A percentile compares a stretch with the other conserved stretches of the same genome.
These are phyloP conservation scores for Aspergillus bertholletiae DNA, from an alignment of 495 filamentous ascomycete species.

Conservation along the genomic window DNA sequence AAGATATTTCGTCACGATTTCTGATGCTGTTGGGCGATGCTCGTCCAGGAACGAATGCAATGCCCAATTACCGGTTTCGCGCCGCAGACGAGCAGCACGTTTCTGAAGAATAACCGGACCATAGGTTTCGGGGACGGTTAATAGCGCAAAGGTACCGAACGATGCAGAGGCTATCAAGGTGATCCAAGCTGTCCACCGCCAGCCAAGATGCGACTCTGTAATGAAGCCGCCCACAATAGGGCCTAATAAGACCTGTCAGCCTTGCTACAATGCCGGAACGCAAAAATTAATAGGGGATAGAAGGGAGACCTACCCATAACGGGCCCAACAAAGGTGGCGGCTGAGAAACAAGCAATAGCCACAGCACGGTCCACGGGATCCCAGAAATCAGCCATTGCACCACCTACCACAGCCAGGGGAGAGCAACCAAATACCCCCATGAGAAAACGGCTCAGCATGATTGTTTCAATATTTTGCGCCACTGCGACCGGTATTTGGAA, in stretches of 20 bases:
- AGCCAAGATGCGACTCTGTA: conserved; percentile 50
- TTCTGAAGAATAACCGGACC: conserved; percentile 51
- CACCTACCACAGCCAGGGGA: conserved; percentile 59
- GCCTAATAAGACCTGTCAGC: conserved; percentile 12
- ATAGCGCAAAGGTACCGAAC: conserved; percentile 44
- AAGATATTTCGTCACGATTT: conserved; percentile 50
- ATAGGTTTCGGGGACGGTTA: conserved; percentile 61
- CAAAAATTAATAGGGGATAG: conserved; percentile 11
- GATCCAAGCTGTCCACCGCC: conserved; percentile 66
- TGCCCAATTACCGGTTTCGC: conserved; percentile 59
- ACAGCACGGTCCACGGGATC: conserved; percentile 55
- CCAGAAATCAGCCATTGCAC: conserved; percentile 61
- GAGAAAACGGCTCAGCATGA: conserved; percentile 61
- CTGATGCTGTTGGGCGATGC: conserved; percentile 40
- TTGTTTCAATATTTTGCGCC: conserved; percentile 53
- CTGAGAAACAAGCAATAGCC: conserved; percentile 55
- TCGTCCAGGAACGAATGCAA: conserved; percentile 58
- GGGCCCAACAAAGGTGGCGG: conserved; percentile 54
- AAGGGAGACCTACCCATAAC: conserved; percentile 34
- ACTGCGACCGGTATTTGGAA: conserved; percentile 62
- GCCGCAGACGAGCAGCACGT: conserved; percentile 54
- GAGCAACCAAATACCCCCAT: conserved; percentile 60
- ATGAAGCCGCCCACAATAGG: conserved; percentile 52
- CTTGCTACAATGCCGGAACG: neutral
- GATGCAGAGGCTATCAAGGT: conserved; percentile 53